A percentile compares a stretch with the other conserved stretches of the same genome.
These are phyloP conservation scores for Isabelozyma rhagii DNA, from an alignment of 805 yeast species.

Conservation along the genomic window DNA sequence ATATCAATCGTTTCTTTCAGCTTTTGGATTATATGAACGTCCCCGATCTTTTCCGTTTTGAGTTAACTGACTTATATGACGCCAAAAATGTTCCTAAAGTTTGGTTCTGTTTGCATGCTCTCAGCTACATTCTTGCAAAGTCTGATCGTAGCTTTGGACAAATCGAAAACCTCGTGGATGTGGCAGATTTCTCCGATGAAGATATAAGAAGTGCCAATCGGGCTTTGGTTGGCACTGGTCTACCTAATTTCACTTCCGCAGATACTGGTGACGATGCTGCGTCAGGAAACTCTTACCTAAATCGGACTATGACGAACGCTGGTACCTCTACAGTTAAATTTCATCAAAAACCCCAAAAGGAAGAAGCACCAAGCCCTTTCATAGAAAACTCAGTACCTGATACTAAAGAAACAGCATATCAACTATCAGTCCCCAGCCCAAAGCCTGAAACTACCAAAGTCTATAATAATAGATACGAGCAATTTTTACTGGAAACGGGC, in stretches of 20 bases:
- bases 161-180: constrained; percentile 61
- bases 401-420: too few species aligned
- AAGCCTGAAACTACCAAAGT: background rate
- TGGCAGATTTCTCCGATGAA: constrained; percentile 58
- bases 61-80: constrained; percentile 89
- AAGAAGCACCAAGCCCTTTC: background rate
- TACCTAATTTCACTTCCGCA: constrained; percentile 69
- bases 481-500: background rate
- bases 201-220: constrained; percentile 71
- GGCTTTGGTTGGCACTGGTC: constrained; percentile 59
- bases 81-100: constrained; percentile 91
- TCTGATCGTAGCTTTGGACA: constrained; percentile 53
- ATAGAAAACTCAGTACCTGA: background rate
- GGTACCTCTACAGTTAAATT: background rate
- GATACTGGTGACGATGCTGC: constrained; percentile 19
- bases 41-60: constrained; percentile 88
- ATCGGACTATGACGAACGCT: constrained; percentile 5
- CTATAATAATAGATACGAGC: background rate
- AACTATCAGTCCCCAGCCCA: background rate
- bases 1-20: constrained; percentile 77
- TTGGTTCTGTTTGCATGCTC: constrained; percentile 87
- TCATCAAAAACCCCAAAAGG: background rate
- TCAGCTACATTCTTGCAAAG: constrained; percentile 67
- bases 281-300: constrained; percentile 17
- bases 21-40: constrained; percentile 67